Conservation (phyloP, 768 basidiomycete species). For the Suillus decipiens region DNA sequence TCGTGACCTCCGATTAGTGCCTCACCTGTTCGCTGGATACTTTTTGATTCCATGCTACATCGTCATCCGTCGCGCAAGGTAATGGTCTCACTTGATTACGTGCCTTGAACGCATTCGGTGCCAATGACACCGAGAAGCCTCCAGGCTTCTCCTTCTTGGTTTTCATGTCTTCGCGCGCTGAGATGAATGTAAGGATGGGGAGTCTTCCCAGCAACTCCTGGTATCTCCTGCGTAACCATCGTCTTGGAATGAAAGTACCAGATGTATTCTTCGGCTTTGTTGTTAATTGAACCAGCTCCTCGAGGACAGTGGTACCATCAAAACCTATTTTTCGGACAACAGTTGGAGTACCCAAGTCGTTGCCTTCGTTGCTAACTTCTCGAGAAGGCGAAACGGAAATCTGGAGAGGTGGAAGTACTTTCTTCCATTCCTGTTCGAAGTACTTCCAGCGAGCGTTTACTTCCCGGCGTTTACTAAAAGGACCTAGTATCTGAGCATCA, state of each 20-base stretch:
- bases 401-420: slow-evolving; percentile 62
- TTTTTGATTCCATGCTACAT: slow-evolving; percentile 36
- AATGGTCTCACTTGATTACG: slow-evolving; percentile 21
- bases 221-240: slow-evolving; percentile 53
- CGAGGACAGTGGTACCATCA: slow-evolving; percentile 43
- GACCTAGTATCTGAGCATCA: slow-evolving; percentile 61
- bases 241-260: slow-evolving; percentile 19
- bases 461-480: slow-evolving; percentile 72
- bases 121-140: slow-evolving; percentile 34
- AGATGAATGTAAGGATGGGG: slow-evolving; percentile 51
- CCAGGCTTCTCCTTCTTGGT: not conserved
- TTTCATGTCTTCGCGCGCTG: slow-evolving; percentile 6
- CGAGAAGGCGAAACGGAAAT: slow-evolving; percentile 31
- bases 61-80: slow-evolving; percentile 29
- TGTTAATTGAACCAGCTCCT: slow-evolving; percentile 48
- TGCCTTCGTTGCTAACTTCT: slow-evolving; percentile 7
- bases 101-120: slow-evolving; percentile 31
- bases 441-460: slow-evolving; percentile 72
- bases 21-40: not conserved
- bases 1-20: not conserved
- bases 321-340: slow-evolving; percentile 42
- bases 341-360: slow-evolving; percentile 18
- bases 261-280: slow-evolving; percentile 31
- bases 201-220: slow-evolving; percentile 58
- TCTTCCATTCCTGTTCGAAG: slow-evolving; percentile 55